Evolutionary conservation across 441 rosid species (phyloP).

Genomic region (Melastoma candidum): DNA sequence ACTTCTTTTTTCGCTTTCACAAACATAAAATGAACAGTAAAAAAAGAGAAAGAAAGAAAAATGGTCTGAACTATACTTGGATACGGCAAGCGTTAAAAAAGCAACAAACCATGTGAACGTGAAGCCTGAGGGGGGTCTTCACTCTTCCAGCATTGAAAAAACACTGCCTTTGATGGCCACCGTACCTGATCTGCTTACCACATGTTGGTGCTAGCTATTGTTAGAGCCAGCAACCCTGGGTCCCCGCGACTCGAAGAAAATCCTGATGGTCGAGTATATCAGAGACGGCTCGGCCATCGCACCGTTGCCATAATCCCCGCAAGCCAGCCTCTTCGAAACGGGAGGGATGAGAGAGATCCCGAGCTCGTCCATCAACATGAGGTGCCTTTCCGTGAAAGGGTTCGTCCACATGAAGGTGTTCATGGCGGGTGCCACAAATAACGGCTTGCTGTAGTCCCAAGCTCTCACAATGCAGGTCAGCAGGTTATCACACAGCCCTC

Average conservation of each 20-base stretch:
- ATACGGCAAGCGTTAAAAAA: too few species aligned
- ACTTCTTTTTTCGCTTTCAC: too few species aligned
- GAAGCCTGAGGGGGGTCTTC: too few species aligned
- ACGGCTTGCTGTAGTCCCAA: conserved; percentile 78
- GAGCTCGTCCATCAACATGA: conserved; percentile 72
- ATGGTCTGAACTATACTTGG: too few species aligned
- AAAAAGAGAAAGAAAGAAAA: too few species aligned
- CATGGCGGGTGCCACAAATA: conserved; percentile 86
- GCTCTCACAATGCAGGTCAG: conserved; percentile 81
- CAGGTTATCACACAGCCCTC: conserved; percentile 85
- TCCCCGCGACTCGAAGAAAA: conserved; percentile 53
- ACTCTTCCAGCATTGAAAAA: too few species aligned
- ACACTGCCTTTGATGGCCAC: too few species aligned
- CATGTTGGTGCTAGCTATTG: too few species aligned
- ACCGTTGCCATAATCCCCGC: conserved; percentile 87
- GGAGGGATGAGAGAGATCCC: conserved; percentile 85
- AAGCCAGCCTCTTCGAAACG: conserved; percentile 64
- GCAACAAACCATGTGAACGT: too few species aligned
- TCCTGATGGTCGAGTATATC: conserved; percentile 67
- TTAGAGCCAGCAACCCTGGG: conserved; percentile 11
- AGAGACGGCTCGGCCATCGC: conserved; percentile 92
- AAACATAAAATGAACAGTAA: too few species aligned
- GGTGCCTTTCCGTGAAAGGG: conserved; percentile 80
- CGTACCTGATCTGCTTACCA: too few species aligned
- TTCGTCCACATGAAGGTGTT: conserved; percentile 88